phyloP scores from a whole-genome alignment of 2,329 filamentous ascomycete genomes.

The Colletotrichum aenigma region DNA sequence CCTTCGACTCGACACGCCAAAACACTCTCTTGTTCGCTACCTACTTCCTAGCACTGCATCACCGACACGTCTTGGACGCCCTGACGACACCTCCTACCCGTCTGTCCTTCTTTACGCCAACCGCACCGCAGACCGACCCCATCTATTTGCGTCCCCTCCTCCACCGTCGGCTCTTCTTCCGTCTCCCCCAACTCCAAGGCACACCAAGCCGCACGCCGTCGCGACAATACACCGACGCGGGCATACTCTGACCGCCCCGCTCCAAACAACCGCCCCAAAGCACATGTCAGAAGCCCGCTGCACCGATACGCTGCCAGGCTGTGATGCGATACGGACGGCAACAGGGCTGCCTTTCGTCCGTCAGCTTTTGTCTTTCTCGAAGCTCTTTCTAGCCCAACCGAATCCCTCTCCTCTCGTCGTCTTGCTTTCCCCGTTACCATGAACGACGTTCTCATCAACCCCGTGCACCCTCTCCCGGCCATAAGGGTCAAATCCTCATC shows the following conservation, averaged over 20 bases:
- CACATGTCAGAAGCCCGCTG: slow-evolving; percentile 11
- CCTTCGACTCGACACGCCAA: not conserved
- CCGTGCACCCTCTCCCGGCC: slow-evolving; percentile 10
- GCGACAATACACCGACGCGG: slow-evolving; percentile 4
- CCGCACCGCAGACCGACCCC: not conserved
- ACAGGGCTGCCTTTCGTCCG: slow-evolving; percentile 1
- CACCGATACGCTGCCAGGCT: not conserved
- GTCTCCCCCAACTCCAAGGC: not conserved
- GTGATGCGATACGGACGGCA: slow-evolving; percentile 18
- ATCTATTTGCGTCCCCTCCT: not conserved
- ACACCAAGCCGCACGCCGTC: not conserved
- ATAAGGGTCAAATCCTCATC: slow-evolving; percentile 7
- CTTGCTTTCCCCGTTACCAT: not conserved
- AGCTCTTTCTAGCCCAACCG: not conserved
- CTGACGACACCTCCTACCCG: not conserved
- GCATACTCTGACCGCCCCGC: slow-evolving; percentile 12
- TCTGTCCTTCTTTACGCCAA: not conserved
- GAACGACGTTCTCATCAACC: slow-evolving; percentile 22
- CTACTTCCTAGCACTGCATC: not conserved
- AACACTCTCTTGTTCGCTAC: not conserved
- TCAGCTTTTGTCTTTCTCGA: not conserved
- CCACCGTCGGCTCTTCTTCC: not conserved
- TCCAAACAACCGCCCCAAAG: not conserved
- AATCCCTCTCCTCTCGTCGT: not conserved
- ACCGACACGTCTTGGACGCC: not conserved